Base-by-base conservation (phyloP, 768 basidiomycete genomes). In the Termitomyces sp. region DNA sequence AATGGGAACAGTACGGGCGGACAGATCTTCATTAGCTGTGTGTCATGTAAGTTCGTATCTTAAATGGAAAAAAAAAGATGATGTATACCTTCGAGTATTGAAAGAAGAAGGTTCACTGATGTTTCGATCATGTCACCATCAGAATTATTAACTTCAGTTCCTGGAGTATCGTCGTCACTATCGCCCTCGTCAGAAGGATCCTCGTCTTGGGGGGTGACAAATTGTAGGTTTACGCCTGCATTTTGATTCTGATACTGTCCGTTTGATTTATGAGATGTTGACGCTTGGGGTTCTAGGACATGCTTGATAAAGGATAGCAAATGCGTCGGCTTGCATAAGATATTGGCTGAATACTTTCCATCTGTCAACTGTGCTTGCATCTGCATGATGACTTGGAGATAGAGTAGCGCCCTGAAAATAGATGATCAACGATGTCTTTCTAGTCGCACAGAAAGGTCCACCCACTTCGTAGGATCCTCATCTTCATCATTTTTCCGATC, bases 251-350 rank as follows among this genome's bases (percentile, higher is more conserved):
- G 54, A 44, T 8, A 52, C 35, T 23, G 50, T n/a, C 45, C 26
- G 35, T 72, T 31, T 68, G 63, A 48, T 71, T 62, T 17, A 65
- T 64, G 23, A 73, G 68, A 40, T 54, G 52, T 56, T 56, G 59
- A n/a, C 3, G 43, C 46, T 17, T 69, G 65, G 5, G 82, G 71
- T 48, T 85, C 82, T 5, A 97, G 72, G 1, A 89, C 87, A 57
- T 91, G 84, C 54, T 87, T 87, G 26, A 98, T 77, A 66, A 97
- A 97, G 2, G 80, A 75, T n/a, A 98, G 68, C 10, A 95, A 78
- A 55, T 94, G 84, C 10, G 78, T 78, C 0, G 91, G 88, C 57
- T 87, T 81, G 41, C 69, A 71, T 17, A 83, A 66, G 31, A 94
- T 81, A 58, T 78, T 84, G 3, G 79, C 76, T 0, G 82, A 75